phyloP scores from a whole-genome alignment of 2,329 filamentous ascomycete species.

The Stachybotrys chartarum region DNA sequence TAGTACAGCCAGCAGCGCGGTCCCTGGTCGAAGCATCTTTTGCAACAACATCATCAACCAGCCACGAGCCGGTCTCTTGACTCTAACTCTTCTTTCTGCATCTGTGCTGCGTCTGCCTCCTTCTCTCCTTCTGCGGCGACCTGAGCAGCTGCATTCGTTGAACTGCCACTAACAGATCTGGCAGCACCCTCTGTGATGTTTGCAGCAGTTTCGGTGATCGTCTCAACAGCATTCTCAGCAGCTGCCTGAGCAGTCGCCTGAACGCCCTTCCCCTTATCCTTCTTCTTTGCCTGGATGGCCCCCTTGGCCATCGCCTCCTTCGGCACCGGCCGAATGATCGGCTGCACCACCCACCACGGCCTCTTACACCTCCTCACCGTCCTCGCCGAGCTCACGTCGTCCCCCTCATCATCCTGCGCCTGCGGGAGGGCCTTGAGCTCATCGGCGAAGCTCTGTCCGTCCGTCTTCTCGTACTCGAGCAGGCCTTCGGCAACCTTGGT shows the following conservation, averaged over 20 bases:
- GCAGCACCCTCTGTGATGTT: too few species aligned
- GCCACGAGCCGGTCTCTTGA: conserved; percentile 16
- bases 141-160: not conserved
- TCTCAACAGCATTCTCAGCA: conserved; percentile 2
- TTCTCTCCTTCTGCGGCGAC: conserved; percentile 22
- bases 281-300: conserved; percentile 67
- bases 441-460: conserved; percentile 41
- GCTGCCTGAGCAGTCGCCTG: conserved; percentile 9
- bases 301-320: conserved; percentile 82
- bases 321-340: conserved; percentile 78
- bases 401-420: conserved; percentile 26
- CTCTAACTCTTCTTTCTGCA: conserved; percentile 14
- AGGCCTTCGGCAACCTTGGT: conserved; percentile 65
- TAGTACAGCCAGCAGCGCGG: too few species aligned
- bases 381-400: conserved; percentile 53
- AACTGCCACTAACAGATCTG: not conserved
- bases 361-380: conserved; percentile 67
- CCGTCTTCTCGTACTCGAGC: conserved; percentile 53
- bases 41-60: conserved; percentile 7
- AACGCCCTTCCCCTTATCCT: conserved; percentile 40
- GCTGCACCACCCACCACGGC: conserved; percentile 87
- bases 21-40: too few species aligned
- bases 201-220: not conserved
- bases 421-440: conserved; percentile 18
- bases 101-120: conserved; percentile 7